Percentiles rank a stretch among this genome's conserved stretches.
These are phyloP conservation scores for Thermothielavioides terrestris DNA, from an alignment of 495 filamentous ascomycete species.

Conservation along the genomic window DNA sequence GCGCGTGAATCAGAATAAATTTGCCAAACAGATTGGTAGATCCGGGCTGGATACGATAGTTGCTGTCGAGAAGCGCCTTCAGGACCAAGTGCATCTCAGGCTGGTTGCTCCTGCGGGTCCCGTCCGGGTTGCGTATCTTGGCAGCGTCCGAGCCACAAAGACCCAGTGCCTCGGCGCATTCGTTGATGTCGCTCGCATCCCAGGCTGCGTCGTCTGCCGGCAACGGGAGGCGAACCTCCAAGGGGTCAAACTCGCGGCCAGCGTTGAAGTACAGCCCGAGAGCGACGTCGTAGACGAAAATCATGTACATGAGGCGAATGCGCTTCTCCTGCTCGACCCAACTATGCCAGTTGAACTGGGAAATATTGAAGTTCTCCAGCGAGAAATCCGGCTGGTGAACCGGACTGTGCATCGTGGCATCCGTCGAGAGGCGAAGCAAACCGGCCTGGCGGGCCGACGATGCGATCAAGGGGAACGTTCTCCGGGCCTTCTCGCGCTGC, in stretches of 20 bases:
- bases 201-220: slow-evolving; percentile 60
- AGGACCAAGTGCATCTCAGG: slow-evolving; percentile 48
- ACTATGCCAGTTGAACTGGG: slow-evolving; percentile 47
- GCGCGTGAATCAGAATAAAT: slow-evolving; percentile 59
- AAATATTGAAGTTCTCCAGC: slow-evolving; percentile 24
- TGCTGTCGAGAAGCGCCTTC: slow-evolving; percentile 45
- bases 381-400: slow-evolving; percentile 38
- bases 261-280: slow-evolving; percentile 59
- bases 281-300: slow-evolving; percentile 50
- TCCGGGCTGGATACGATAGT: slow-evolving; percentile 43
- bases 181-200: slow-evolving; percentile 45
- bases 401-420: slow-evolving; percentile 29
- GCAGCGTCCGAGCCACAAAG: slow-evolving; percentile 41
- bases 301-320: slow-evolving; percentile 50
- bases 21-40: slow-evolving; percentile 59
- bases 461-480: slow-evolving; percentile 44
- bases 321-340: slow-evolving; percentile 65
- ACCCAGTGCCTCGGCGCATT: slow-evolving; percentile 54
- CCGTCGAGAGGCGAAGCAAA: slow-evolving; percentile 40
- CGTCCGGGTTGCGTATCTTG: slow-evolving; percentile 44
- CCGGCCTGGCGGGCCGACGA: slow-evolving; percentile 42
- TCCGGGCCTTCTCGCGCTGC: slow-evolving; percentile 48
- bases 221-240: slow-evolving; percentile 50
- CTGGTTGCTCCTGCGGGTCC: slow-evolving; percentile 50
- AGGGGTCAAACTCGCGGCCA: slow-evolving; percentile 45